Conservation (phyloP, 2,329 filamentous ascomycete species). For the Ceratocystis lukuohia region DNA sequence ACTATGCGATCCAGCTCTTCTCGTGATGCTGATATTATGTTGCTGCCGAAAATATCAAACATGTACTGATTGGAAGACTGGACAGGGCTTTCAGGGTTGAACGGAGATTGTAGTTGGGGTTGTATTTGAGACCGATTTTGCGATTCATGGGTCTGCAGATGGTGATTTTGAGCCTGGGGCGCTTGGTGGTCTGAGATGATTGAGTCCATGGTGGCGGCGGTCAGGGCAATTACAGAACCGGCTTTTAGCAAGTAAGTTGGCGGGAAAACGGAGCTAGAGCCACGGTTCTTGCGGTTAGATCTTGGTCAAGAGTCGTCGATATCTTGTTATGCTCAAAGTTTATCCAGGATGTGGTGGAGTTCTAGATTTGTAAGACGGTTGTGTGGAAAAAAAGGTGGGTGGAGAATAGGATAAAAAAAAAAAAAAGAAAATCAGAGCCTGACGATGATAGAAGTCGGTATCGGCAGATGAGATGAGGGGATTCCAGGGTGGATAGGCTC, state of each 20-base stretch:
- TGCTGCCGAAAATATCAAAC: not conserved
- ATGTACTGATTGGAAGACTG: not conserved
- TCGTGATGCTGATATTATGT: not conserved
- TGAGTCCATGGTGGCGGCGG: not conserved
- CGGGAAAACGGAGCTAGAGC: not conserved
- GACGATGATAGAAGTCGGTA: not conserved
- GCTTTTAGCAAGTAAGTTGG: not conserved
- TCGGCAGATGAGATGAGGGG: not conserved
- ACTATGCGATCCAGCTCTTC: slow-evolving; percentile 21
- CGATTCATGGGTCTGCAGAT: not conserved
- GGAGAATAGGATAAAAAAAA: not conserved
- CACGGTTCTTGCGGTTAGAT: not conserved
- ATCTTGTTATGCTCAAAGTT: not conserved
- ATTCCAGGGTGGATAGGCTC: not conserved
- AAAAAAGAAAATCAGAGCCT: not conserved
- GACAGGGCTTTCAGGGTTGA: not conserved
- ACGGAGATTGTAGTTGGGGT: not conserved
- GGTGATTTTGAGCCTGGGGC: slow-evolving; percentile 4
- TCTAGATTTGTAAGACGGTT: not conserved
- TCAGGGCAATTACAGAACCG: not conserved
- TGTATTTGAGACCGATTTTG: not conserved
- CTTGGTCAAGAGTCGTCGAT: not conserved
- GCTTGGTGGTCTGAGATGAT: slow-evolving; percentile 2
- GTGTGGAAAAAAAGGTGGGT: not conserved
- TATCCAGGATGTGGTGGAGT: not conserved